Percentiles rank a stretch among this genome's conserved stretches.
Conservation (phyloP, 805 yeast species). For the Blastobotrys mokoenaii region DNA sequence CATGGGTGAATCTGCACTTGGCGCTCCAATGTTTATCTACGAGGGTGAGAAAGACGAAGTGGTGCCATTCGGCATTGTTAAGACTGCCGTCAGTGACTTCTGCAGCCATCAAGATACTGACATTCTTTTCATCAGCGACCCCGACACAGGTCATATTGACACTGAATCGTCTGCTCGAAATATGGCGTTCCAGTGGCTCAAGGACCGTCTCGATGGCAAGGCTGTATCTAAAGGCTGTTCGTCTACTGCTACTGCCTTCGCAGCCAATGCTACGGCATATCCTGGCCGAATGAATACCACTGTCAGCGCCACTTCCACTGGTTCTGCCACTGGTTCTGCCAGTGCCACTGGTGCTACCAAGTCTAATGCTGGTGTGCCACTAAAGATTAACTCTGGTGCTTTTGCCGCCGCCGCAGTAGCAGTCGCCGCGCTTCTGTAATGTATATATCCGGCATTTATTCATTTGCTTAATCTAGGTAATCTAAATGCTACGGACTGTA, state of each 20-base stretch:
- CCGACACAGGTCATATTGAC: conserved; percentile 9
- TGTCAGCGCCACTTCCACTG: neutral
- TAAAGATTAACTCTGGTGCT: neutral
- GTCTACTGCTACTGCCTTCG: neutral
- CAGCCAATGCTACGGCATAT: neutral
- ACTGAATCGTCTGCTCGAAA: conserved; percentile 7
- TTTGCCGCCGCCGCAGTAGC: neutral
- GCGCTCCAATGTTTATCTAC: conserved; percentile 17
- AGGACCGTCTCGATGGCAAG: conserved; percentile 7
- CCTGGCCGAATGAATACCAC: neutral
- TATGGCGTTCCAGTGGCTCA: conserved; percentile 12
- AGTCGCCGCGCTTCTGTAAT: neutral
- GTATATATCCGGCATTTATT: too few relatives aligned
- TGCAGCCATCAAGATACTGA: conserved; percentile 10
- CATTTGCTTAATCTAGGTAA: too few relatives aligned
- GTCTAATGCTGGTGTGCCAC: neutral
- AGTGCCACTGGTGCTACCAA: neutral
- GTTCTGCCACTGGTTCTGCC: neutral
- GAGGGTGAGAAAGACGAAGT: conserved; percentile 19
- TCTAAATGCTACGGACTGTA: too few relatives aligned
- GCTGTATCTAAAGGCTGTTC: neutral
- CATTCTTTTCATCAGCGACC: neutral
- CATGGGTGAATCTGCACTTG: conserved; percentile 14
- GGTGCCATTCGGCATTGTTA: conserved; percentile 7
- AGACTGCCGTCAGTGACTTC: conserved; percentile 9